Conservation (phyloP, 179 eudicot species). For the Camellia oleifera region DNA sequence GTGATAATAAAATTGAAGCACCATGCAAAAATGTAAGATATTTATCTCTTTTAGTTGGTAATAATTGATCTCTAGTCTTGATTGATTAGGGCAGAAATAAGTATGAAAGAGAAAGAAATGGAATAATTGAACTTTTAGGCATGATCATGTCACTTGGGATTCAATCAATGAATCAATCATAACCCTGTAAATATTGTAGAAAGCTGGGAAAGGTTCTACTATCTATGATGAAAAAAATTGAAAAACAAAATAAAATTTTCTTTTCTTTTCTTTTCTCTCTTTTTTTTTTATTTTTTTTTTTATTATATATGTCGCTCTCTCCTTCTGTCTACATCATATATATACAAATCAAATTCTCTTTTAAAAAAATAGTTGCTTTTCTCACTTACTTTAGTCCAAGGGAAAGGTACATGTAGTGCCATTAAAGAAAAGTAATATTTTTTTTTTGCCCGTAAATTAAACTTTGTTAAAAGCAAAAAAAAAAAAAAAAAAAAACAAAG, state of each 20-base stretch:
- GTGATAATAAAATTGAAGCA: not conserved
- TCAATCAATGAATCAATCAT: constrained; percentile 31
- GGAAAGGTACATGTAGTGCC: constrained; percentile 25
- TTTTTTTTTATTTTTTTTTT: not conserved
- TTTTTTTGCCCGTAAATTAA: constrained; percentile 13
- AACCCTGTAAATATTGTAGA: constrained; percentile 23
- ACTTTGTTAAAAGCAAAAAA: not conserved
- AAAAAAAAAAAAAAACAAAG: not conserved
- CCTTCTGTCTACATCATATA: constrained; percentile 6
- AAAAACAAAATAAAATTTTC: not conserved
- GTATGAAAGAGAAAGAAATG: not conserved
- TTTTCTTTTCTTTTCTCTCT: constrained; percentile 13
- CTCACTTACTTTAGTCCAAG: constrained; percentile 22
- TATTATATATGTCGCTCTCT: not conserved
- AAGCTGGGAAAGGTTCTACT: constrained; percentile 1
- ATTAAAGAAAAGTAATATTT: constrained; percentile 23
- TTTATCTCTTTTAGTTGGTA: not conserved
- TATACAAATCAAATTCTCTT: constrained; percentile 21
- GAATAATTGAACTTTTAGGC: constrained; percentile 10
- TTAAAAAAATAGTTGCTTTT: constrained; percentile 23
- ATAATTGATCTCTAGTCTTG: not conserved
- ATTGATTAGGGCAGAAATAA: not conserved
- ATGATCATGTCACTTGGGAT: constrained; percentile 3
- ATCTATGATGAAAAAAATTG: constrained; percentile 1
- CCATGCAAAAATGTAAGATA: constrained; percentile 5